Evolutionary conservation across 2,329 filamentous ascomycete species (phyloP), one percentile per base, ranked within the genome.

Genomic region (Monosporascus sp.): DNA sequence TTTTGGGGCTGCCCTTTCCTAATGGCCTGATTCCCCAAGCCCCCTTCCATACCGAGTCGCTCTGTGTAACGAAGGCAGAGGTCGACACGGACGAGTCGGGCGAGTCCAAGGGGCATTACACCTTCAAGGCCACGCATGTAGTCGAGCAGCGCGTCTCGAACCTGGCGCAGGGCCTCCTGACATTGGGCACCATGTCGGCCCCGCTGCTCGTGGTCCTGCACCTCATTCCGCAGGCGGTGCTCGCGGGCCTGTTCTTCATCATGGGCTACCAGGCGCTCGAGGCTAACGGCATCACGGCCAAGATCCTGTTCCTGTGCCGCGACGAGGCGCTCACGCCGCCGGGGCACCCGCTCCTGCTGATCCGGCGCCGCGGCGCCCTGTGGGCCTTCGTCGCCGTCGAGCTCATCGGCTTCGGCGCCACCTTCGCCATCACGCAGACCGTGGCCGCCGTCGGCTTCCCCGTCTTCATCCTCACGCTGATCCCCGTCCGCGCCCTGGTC

Each of bases 11-110:
- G 11, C 89, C 89, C 1, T 90, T 90, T 60, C 89, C 89, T 49
- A 93, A 93, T 66, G 89, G 89, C 34, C 81, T 93, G 27, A 92
- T 93, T 59, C 89, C 89, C 0, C 89, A 93, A 70, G 89, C 89
- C 0, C 89, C 89, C 1, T 92, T 92, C 68, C 89, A 93, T 68
- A 93, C 89, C 9, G 80, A 85, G 42, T 85, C 88, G 0, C 83
- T 93, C 39, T 92, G 88, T 67, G 87, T 91, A 46, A 89, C 85
- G 5, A 72, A 74, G 48, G 73, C 77, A 51, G 74, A 80, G 25
- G 76, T 78, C 45, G 74, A 77, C 51, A 65, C 70, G 9, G 80
- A 85, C 50, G 81, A 83, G 54, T 76, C 73, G 34, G 73, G 72
- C 54, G 70, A 74, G 46, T 74, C 76, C 57, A 85, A 85, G 61